A percentile compares a stretch with the other conserved stretches of the same genome.
Evolutionary conservation across 257 asterid genomes (phyloP).

Genomic region (Cruciata laevipes): DNA sequence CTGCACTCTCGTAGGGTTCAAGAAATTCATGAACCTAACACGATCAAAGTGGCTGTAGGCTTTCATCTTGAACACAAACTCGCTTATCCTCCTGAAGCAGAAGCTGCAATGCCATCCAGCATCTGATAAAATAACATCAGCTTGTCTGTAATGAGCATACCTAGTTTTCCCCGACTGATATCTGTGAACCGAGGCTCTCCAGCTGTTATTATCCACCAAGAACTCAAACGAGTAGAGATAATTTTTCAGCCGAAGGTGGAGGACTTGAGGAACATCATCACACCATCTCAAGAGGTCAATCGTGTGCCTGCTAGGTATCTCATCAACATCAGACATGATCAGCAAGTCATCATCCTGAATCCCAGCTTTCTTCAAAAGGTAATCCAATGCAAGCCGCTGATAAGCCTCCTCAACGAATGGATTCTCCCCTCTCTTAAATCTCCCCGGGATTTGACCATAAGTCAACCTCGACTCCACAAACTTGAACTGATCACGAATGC

Average conservation of each 20-base stretch:
- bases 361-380: slow-evolving; percentile 74
- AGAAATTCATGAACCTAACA: slow-evolving; percentile 62
- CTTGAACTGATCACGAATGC: slow-evolving; percentile 43
- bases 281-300: slow-evolving; percentile 83
- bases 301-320: slow-evolving; percentile 71
- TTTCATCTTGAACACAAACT: slow-evolving; percentile 76
- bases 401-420: slow-evolving; percentile 84
- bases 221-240: slow-evolving; percentile 77
- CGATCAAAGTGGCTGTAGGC: slow-evolving; percentile 78
- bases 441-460: slow-evolving; percentile 71
- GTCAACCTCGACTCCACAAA: slow-evolving; percentile 62
- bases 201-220: slow-evolving; percentile 62
- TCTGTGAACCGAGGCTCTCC: slow-evolving; percentile 76
- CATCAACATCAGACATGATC: slow-evolving; percentile 78
- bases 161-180: slow-evolving; percentile 68
- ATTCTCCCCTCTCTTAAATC: slow-evolving; percentile 65
- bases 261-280: slow-evolving; percentile 55
- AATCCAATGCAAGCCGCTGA: slow-evolving; percentile 73
- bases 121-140: slow-evolving; percentile 56
- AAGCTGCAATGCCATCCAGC: slow-evolving; percentile 91
- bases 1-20: slow-evolving; percentile 67
- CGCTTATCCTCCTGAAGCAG: slow-evolving; percentile 59
- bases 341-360: slow-evolving; percentile 72
- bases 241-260: slow-evolving; percentile 70
- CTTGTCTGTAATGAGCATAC: slow-evolving; percentile 77